Percentiles rank a stretch among this genome's conserved stretches.
phyloP scores from a whole-genome alignment of 1,284 basidiomycete species.

The Porodaedalea pini region DNA sequence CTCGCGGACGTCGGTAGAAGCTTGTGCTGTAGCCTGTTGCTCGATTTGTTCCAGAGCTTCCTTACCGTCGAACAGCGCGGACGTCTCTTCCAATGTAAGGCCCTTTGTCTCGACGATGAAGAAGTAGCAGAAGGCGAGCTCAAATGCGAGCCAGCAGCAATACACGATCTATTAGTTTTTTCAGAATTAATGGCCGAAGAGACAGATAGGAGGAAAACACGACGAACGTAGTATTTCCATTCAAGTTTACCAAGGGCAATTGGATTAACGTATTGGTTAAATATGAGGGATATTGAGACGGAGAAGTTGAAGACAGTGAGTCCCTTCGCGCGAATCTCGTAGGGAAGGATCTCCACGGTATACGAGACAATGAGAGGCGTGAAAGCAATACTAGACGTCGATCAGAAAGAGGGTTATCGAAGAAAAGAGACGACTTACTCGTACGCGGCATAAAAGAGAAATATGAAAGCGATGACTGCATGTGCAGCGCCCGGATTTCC shows the following conservation, averaged over 20 bases:
- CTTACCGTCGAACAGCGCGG: slow-evolving; percentile 68
- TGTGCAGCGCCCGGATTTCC: slow-evolving; percentile 47
- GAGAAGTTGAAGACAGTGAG: slow-evolving; percentile 70
- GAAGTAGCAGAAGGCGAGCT: slow-evolving; percentile 60
- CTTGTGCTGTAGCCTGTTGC: slow-evolving; percentile 22
- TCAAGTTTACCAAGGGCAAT: slow-evolving; percentile 53
- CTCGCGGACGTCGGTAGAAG: not conserved
- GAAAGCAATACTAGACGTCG: slow-evolving; percentile 54
- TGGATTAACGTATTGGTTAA: slow-evolving; percentile 82
- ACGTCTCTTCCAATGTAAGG: slow-evolving; percentile 70
- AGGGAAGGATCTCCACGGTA: slow-evolving; percentile 73
- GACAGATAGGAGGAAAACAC: not conserved
- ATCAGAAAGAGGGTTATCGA: not conserved
- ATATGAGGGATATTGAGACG: slow-evolving; percentile 63
- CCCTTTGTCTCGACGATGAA: slow-evolving; percentile 71
- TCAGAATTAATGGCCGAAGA: too few relatives aligned
- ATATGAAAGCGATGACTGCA: slow-evolving; percentile 73
- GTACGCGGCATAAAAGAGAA: slow-evolving; percentile 68
- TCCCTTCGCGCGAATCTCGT: slow-evolving; percentile 71
- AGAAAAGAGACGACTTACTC: slow-evolving; percentile 42
- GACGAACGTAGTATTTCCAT: slow-evolving; percentile 63
- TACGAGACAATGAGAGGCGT: slow-evolving; percentile 73
- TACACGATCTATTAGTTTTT: slow-evolving; percentile 50
- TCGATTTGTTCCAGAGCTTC: slow-evolving; percentile 45
- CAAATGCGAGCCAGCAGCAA: slow-evolving; percentile 62